Evolutionary conservation across 208 protist species (phyloP).

Genomic region (Borovskyia barvae): DNA sequence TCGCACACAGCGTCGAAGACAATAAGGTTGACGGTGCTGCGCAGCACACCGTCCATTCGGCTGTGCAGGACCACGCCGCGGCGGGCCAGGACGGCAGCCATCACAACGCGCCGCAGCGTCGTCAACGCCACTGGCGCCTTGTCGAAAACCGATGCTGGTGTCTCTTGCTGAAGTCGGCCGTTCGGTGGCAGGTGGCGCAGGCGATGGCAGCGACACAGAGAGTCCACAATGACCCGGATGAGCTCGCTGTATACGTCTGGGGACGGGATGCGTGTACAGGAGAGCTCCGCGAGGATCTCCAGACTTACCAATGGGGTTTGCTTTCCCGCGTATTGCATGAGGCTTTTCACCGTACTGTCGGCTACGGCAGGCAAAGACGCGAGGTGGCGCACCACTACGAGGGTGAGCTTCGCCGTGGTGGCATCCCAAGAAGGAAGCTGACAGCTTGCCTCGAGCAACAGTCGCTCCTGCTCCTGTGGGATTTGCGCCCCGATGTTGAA

Average conservation of each 20-base stretch:
- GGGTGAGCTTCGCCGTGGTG: conserved; percentile 52
- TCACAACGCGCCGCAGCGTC: conserved; percentile 50
- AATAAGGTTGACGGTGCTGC: conserved; percentile 79
- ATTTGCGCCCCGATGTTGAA: conserved; percentile 69
- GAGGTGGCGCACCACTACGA: conserved; percentile 80
- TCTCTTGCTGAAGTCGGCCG: conserved; percentile 51
- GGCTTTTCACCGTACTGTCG: conserved; percentile 49
- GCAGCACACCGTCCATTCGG: conserved; percentile 74
- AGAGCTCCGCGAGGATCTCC: conserved; percentile 74
- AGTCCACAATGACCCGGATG: conserved; percentile 52
- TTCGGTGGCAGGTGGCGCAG: conserved; percentile 84
- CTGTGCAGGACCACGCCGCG: conserved; percentile 76
- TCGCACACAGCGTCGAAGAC: conserved; percentile 87
- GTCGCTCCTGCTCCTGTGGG: conserved; percentile 24
- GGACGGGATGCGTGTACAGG: conserved; percentile 69
- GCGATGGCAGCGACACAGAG: conserved; percentile 62
- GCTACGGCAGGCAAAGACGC: conserved; percentile 53
- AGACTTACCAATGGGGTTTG: conserved; percentile 62
- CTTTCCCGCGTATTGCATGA: conserved; percentile 53
- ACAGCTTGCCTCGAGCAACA: conserved; percentile 58
- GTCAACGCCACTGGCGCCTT: conserved; percentile 9
- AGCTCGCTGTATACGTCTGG: conserved; percentile 66
- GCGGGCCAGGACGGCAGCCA: conserved; percentile 59
- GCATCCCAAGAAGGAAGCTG: conserved; percentile 57
- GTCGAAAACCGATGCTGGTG: conserved; percentile 19